These are phyloP conservation scores for Fonsecaea erecta DNA, from an alignment of 2,329 filamentous ascomycete species.

Conservation along the genomic window DNA sequence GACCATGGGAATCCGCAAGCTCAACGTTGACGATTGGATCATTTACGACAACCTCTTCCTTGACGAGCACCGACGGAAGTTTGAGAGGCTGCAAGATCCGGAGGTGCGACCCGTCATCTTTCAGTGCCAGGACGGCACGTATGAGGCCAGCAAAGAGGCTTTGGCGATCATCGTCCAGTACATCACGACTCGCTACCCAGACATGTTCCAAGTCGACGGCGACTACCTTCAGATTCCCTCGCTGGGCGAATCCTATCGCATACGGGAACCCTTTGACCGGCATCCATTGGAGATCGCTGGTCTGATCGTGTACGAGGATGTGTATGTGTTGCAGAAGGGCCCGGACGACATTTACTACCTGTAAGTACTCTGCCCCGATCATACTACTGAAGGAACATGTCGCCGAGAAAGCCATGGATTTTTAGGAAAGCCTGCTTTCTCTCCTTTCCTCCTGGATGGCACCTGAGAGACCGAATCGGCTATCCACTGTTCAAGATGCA, in stretches of 20 bases:
- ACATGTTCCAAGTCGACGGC: neutral
- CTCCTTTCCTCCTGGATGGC: neutral
- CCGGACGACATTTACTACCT: neutral
- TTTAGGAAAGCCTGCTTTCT: neutral
- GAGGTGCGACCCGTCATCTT: neutral
- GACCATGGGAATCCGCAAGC: neutral
- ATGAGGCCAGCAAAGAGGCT: neutral
- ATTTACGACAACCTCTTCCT: neutral
- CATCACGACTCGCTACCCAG: neutral
- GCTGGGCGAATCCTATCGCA: neutral
- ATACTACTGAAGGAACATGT: neutral
- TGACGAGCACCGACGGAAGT: neutral
- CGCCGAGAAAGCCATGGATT: neutral
- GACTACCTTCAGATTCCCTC: neutral
- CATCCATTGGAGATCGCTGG: neutral
- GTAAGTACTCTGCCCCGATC: neutral
- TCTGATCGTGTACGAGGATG: neutral
- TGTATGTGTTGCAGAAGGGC: neutral
- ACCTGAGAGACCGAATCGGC: neutral
- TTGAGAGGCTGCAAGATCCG: neutral
- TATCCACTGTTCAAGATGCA: neutral
- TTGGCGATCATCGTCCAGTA: neutral
- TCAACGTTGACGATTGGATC: neutral
- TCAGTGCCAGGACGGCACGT: neutral
- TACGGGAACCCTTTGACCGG: neutral